phyloP scores from a whole-genome alignment of 2,329 filamentous ascomycete genomes.

The Talaromyces sp. region DNA sequence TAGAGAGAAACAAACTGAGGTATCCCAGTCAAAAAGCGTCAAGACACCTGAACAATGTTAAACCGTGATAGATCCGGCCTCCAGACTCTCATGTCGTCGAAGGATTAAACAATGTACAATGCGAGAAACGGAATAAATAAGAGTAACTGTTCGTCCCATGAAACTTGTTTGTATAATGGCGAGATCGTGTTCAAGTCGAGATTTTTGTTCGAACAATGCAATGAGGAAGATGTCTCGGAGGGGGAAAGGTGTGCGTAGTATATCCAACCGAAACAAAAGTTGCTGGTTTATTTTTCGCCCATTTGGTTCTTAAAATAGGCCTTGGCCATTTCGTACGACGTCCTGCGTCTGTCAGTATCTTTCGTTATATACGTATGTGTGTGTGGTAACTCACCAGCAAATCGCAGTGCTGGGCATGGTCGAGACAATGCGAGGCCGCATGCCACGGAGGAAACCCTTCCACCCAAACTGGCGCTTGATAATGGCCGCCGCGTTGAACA shows the following conservation, averaged over 20 bases:
- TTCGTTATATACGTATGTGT: background rate
- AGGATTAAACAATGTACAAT: background rate
- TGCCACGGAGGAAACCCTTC: slow-evolving; percentile 85
- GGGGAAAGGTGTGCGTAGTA: background rate
- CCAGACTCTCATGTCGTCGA: background rate
- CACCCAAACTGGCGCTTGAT: slow-evolving; percentile 80
- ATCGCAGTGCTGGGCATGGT: slow-evolving; percentile 99
- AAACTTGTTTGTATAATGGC: background rate
- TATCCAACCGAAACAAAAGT: background rate
- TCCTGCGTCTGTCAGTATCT: slow-evolving; percentile 35
- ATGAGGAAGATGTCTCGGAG: background rate
- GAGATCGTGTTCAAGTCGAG: background rate
- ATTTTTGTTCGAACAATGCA: background rate
- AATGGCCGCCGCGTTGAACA: slow-evolving; percentile 71
- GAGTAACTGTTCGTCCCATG: background rate
- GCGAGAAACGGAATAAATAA: background rate
- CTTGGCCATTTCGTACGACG: slow-evolving; percentile 64
- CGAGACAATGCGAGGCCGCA: slow-evolving; percentile 84
- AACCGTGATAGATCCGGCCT: background rate
- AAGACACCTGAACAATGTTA: background rate
- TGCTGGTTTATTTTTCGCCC: slow-evolving; percentile 14
- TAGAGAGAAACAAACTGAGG: background rate
- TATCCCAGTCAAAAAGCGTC: background rate
- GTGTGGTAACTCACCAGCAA: slow-evolving; percentile 65
- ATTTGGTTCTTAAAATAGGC: slow-evolving; percentile 55